A percentile compares a stretch with the other conserved stretches of the same genome.
Conservation (phyloP, 108 stramenopile species). For the Phaeodactylum tricornutum region DNA sequence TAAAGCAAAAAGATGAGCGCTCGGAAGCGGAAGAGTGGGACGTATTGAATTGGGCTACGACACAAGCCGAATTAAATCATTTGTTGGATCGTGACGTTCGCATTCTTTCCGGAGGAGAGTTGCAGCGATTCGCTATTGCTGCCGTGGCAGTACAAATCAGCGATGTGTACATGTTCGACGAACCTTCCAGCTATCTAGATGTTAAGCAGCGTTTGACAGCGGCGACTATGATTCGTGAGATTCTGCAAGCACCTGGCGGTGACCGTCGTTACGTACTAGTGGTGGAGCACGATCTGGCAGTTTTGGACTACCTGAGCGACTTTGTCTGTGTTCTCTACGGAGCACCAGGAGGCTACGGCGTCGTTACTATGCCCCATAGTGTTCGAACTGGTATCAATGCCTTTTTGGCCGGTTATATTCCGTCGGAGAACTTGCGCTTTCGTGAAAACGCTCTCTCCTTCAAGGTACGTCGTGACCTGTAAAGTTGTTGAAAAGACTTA, state of each 20-base stretch:
- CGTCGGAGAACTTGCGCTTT: conserved; percentile 98
- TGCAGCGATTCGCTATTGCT: conserved; percentile 97
- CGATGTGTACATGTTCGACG: conserved; percentile 99
- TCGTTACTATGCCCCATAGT: conserved; percentile 99
- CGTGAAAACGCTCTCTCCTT: conserved; percentile 93
- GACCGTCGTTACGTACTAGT: conserved; percentile 87
- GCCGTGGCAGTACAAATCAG: conserved; percentile 82
- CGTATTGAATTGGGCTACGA: conserved; percentile 55
- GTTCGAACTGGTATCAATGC: conserved; percentile 98
- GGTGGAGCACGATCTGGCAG: conserved; percentile 99
- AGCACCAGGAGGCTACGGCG: conserved; percentile 93
- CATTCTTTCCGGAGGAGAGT: conserved; percentile 93
- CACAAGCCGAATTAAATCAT: conserved; percentile 82
- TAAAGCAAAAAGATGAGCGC: conserved; percentile 81
- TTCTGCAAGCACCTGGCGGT: conserved; percentile 67
- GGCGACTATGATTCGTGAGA: conserved; percentile 89
- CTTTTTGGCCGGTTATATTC: conserved; percentile 97
- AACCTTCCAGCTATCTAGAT: conserved; percentile 97
- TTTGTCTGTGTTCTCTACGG: conserved; percentile 98
- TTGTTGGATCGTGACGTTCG: conserved; percentile 89
- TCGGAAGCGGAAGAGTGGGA: conserved; percentile 60
- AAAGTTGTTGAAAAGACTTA: background rate
- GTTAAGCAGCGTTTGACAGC: conserved; percentile 97
- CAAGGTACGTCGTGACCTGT: conserved; percentile 65
- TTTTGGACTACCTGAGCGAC: conserved; percentile 98